Evolutionary conservation across 345 rosid genomes (phyloP), one percentile per base, ranked within the genome.

Genomic region (Eucalyptus leucophloia): DNA sequence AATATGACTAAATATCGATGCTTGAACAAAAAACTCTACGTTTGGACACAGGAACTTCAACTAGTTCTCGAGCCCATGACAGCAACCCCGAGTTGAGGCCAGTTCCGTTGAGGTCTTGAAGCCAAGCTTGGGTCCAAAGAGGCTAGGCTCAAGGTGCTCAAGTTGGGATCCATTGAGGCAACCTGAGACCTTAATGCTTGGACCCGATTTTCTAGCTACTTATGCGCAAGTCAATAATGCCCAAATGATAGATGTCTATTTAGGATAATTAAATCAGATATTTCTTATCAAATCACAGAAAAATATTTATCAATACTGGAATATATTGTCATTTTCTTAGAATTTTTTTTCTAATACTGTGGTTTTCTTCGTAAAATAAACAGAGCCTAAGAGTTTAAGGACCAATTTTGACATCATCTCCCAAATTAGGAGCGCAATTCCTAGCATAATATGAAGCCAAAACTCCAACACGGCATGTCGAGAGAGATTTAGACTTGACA

Each of bases 121-220:
- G 62, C 30, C 30, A 56, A 56, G 62, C 30, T 2, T 28, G 0
- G 12, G 7, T 24, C 62, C 62, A 56, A 56, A 24, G 62, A 56
- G 62, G 62, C 3, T 2, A 0, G 30, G 3, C 30, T 56, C 62
- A 26, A 23, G 62, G 62, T 56, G 13, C 30, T 23, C 3, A 2
- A 0, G 62, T 24, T 10, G 62, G 62, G 30, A 26, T 56, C 30
- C 62, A 26, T 56, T 0, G 3, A 56, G 30, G 62, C 0, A 1
- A 24, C 30, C 13, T 0, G 2, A 5, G 30, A 56, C 30, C 30
- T 26, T 10, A 0, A 0, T 56, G 62, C 62, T 1, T 56, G 7
- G 12, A 56, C 62, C 30, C 3, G 0, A 56, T 24, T 56, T 56
- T 56, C 62, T 6, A 56, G 3, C 62, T 56, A 23, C 13, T 14